Conservation (phyloP, 805 yeast genomes). For the Lipomyces yamanashiensis region DNA sequence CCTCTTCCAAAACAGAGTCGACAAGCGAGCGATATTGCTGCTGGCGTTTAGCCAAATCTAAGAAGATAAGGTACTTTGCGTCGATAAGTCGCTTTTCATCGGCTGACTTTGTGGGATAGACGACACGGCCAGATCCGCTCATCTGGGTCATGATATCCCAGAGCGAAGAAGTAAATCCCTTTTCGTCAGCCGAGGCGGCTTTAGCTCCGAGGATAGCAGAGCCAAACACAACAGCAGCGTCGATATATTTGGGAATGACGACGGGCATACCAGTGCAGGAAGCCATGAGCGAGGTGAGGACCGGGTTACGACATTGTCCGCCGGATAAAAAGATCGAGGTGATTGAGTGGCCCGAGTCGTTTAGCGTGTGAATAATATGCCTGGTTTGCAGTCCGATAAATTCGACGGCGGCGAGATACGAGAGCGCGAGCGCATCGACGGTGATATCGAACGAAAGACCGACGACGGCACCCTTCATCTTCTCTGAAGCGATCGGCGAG, state of each 20-base stretch:
- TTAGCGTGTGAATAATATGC: slow-evolving; percentile 89
- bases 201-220: slow-evolving; percentile 93
- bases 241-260: slow-evolving; percentile 91
- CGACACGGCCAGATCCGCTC: slow-evolving; percentile 82
- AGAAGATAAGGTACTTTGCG: slow-evolving; percentile 81
- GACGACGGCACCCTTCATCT: slow-evolving; percentile 88
- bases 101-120: slow-evolving; percentile 63
- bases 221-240: slow-evolving; percentile 96
- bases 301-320: slow-evolving; percentile 92
- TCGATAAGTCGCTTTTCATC: slow-evolving; percentile 73
- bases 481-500: slow-evolving; percentile 95
- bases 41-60: slow-evolving; percentile 86
- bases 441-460: slow-evolving; percentile 93
- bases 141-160: slow-evolving; percentile 88
- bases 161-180: slow-evolving; percentile 45
- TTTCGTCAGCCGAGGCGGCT: slow-evolving; percentile 68
- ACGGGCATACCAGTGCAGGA: slow-evolving; percentile 92
- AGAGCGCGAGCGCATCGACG: slow-evolving; percentile 79
- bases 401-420: slow-evolving; percentile 92
- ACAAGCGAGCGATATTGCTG: slow-evolving; percentile 74
- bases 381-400: slow-evolving; percentile 97
- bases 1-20: slow-evolving; percentile 45
- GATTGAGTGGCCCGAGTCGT: slow-evolving; percentile 75
- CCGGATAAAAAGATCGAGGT: slow-evolving; percentile 86
- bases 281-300: slow-evolving; percentile 86